Conservation (phyloP, 257 asterid species). For the Nicotiana obtusifolia region DNA sequence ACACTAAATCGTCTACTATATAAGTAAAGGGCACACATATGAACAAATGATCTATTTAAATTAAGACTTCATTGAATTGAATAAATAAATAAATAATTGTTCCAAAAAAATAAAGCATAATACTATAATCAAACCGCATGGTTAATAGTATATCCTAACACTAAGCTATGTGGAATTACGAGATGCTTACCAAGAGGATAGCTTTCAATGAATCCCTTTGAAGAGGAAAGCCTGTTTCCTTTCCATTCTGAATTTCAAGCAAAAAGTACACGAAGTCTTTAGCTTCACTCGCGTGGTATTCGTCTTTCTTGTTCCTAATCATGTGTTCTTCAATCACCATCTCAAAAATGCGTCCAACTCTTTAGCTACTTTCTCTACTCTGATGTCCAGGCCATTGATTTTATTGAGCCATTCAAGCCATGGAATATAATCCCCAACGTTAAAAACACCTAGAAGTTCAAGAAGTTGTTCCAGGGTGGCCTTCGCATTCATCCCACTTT, state of each 20-base stretch:
- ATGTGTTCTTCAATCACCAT: conserved; percentile 24
- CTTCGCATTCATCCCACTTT: conserved; percentile 22
- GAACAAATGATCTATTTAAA: too few relatives aligned
- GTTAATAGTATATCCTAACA: too few relatives aligned
- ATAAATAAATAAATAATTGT: too few relatives aligned
- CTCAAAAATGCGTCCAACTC: conserved; percentile 29
- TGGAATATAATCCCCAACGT: conserved; percentile 31
- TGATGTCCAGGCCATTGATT: conserved; percentile 22
- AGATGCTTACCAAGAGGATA: background rate
- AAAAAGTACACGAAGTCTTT: conserved; percentile 37
- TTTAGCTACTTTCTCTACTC: conserved; percentile 22
- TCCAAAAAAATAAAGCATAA: too few relatives aligned
- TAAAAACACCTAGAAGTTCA: conserved; percentile 16
- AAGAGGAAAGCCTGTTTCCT: conserved; percentile 11
- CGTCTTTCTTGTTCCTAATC: background rate
- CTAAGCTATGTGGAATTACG: too few relatives aligned
- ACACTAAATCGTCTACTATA: too few relatives aligned
- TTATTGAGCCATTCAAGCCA: conserved; percentile 33
- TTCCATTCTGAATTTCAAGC: conserved; percentile 32
- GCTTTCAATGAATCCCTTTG: conserved; percentile 28
- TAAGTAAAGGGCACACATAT: too few relatives aligned
- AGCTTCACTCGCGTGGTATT: background rate
- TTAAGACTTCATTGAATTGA: too few relatives aligned
- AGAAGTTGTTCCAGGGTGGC: conserved; percentile 7
- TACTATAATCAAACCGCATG: too few relatives aligned